Base-by-base conservation (phyloP, 2,329 filamentous ascomycete species). In the Xylaria sp. region DNA sequence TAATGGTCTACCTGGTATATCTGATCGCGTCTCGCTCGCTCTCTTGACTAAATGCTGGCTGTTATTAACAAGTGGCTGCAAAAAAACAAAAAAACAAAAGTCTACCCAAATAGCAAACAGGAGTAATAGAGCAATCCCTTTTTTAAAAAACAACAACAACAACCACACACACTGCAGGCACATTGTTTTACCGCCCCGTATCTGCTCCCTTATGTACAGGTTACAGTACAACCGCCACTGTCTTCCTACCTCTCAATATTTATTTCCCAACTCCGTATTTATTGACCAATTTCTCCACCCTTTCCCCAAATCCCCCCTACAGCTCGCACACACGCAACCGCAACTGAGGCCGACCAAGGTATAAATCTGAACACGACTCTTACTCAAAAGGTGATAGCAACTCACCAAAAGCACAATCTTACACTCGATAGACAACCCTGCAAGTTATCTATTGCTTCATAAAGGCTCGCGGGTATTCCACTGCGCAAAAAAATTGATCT, bases 261-360 rank as follows among this genome's bases (percentile, higher is more conserved):
- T 42, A 42, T 5, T 42, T 42, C 40, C 5, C 12, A 16, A 42
- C 40, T 42, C 5, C 12, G 40, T 42, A 51, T 51, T 29, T 35
- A 32, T 35, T 29, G 51, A 21, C 27, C 25, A 5, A n/a, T 35
- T 54, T 54, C 51, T 54, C 51, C 51, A 54, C 51, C 27, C 29
- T 18, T n/a, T 44, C 18, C 40, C 29, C 27, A 54, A 54, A 35
- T 35, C 32, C 32, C 13, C 3, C 51, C 18, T 32, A 21, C 27
- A 18, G 16, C 51, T n/a, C 48, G 48, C 48, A 27, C 51, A 18
- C 25, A 25, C 48, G 8, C 51, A 32, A 6, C 25, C 16, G 51
- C 51, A n/a, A 35, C 16, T 35, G 51, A 35, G 16, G 27, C 51
- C 51, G n/a, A 35, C 18, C 32, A 10, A 21, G 12, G 16, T 54